Base-by-base conservation (phyloP, 495 filamentous ascomycete genomes). In the Glutinoglossum americanum region DNA sequence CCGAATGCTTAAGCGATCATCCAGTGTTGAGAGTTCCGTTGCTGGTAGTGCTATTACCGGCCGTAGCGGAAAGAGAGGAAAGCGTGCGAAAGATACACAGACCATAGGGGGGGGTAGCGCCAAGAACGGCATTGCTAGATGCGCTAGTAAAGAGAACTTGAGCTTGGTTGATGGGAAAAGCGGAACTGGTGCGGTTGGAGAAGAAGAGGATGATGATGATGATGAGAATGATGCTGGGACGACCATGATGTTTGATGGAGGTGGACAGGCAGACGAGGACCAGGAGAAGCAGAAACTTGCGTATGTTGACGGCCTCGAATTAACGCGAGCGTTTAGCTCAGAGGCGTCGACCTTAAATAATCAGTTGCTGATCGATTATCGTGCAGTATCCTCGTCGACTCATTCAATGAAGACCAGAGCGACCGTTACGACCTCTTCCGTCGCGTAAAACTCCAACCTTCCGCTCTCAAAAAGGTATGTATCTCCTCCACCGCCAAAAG, bases 371-470 rank as follows among this genome's bases (percentile, higher is more conserved):
- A 57, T 41, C 3, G 23, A n/a, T 35, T 17, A 45, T 9, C 30
- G 25, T 32, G 33, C 58, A 80, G 78, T 28, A 72, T 90, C 54
- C 71, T 94, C 48, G 76, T 87, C 37, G 72, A 78, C 57, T 76
- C 76, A n/a, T 81, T 94, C 63, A 79, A 80, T 57, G 64, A 68
- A 0, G 68, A 80, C 28, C 87, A 94, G 66, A 80, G 77, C 19
- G 71, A 79, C 44, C 79, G 89, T 53, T 92, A 84, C 60, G 83
- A 84, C 61, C 71, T 78, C 26, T 89, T 79, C 70, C 80, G 86
- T 56, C 79, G 81, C 6, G 74, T 77, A 11, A 87, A 84, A 60
- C 70, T 94, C 47, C 61, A 68, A 5, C 70, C 68, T 44, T 61
- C 70, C 21, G 70, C 71, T 41, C 72, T 80, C 33, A 72, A 75